Percentiles rank a stretch among this genome's conserved stretches.
Evolutionary conservation across 2,329 filamentous ascomycete genomes (phyloP).

Genomic region (Exophiala sp.): DNA sequence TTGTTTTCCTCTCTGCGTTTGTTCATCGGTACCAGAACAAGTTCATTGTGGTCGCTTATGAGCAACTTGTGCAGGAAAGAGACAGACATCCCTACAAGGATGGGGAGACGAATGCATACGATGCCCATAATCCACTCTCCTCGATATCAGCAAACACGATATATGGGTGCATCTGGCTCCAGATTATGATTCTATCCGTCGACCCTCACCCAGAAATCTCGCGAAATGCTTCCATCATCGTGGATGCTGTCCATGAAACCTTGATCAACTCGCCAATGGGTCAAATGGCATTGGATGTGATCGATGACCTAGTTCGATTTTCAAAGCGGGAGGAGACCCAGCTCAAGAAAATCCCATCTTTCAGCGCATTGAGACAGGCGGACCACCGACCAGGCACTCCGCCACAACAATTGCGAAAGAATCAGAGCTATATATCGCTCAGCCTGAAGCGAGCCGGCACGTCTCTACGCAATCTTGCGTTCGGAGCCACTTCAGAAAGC

Average conservation of each 20-base stretch:
- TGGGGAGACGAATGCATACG: constrained; percentile 32
- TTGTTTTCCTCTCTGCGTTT: constrained; percentile 92
- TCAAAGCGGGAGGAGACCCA: constrained; percentile 21
- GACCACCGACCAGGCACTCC: constrained; percentile 41
- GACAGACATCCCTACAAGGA: constrained; percentile 56
- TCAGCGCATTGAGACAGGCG: constrained; percentile 21
- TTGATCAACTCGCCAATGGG: constrained; percentile 75
- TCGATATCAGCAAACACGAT: constrained; percentile 78
- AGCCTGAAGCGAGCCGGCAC: constrained; percentile 62
- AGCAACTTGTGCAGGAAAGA: constrained; percentile 82
- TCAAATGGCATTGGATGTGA: constrained; percentile 64
- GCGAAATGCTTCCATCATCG: constrained; percentile 74
- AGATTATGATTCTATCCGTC: constrained; percentile 82
- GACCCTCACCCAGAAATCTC: constrained; percentile 94
- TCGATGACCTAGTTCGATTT: constrained; percentile 63
- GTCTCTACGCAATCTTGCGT: constrained; percentile 60
- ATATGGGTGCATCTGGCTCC: constrained; percentile 91
- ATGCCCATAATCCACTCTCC: constrained; percentile 15
- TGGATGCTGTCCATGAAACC: constrained; percentile 78
- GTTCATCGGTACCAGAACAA: constrained; percentile 87
- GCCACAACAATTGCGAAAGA: constrained; percentile 49
- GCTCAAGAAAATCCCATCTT: constrained; percentile 24
- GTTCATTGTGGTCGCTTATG: constrained; percentile 86
- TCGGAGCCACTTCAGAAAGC: constrained; percentile 40
- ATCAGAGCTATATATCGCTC: constrained; percentile 59